phyloP scores from a whole-genome alignment of 495 filamentous ascomycete species.

The Cryomyces antarcticus region DNA sequence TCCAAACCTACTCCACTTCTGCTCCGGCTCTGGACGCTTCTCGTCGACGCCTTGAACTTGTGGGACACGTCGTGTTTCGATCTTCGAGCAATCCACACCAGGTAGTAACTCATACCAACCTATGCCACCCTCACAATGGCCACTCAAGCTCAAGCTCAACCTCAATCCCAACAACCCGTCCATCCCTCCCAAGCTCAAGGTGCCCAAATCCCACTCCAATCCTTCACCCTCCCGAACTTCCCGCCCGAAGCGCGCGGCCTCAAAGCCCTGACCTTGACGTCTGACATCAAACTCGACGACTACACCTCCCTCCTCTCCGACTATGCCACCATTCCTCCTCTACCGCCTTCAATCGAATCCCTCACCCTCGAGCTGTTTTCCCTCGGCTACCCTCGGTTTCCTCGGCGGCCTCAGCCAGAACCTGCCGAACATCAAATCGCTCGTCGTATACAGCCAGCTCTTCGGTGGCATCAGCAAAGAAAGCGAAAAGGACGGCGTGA shows the following conservation, averaged over 20 bases:
- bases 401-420: constrained; percentile 11
- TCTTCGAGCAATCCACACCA: background rate
- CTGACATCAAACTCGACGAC: constrained; percentile 18
- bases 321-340: constrained; percentile 4
- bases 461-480: constrained; percentile 18
- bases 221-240: constrained; percentile 15
- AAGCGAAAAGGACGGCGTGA: constrained; percentile 14
- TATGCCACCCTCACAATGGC: constrained; percentile 3
- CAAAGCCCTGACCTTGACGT: constrained; percentile 15
- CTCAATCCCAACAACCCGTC: constrained; percentile 6
- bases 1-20: no score
- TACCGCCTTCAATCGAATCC: constrained; percentile 11
- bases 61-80: no score
- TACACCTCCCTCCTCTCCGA: constrained; percentile 11
- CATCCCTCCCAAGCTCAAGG: constrained; percentile 10
- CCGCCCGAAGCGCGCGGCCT: constrained; percentile 12
- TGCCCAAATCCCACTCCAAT: constrained; percentile 18
- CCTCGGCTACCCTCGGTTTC: constrained; percentile 22
- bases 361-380: constrained; percentile 25
- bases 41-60: no score
- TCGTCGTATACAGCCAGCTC: constrained; percentile 21
- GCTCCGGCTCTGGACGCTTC: no score
- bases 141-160: constrained; percentile 2
- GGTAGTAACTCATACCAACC: background rate
- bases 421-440: constrained; percentile 15